Evolutionary conservation across 129 eudicot species (phyloP).

Genomic region (carrot (Daucus carota)): DH1_v3.0 NC_030384.2:21914001-21914500

Average conservation of each 20-base stretch:
- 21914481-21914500: constrained; percentile 60
- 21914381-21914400: neutral
- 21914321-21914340: neutral
- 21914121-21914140: constrained; percentile 61
- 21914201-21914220: constrained; percentile 89
- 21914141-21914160: constrained; percentile 74
- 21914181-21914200: constrained; percentile 56
- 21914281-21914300: constrained; percentile 39
- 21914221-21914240: constrained; percentile 61
- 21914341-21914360: neutral
- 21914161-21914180: constrained; percentile 79
- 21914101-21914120: constrained; percentile 59
- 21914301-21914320: constrained; percentile 49
- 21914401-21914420: neutral
- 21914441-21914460: too few species aligned
- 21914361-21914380: neutral
- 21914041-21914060: constrained; percentile 71
- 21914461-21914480: constrained; percentile 11
- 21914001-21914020: constrained; percentile 67
- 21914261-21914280: constrained; percentile 66
- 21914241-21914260: constrained; percentile 92
- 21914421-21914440: neutral
- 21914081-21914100: constrained; percentile 54
- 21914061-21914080: constrained; percentile 54
- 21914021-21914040: constrained; percentile 37